phyloP scores from a whole-genome alignment of 2,329 filamentous ascomycete genomes.

The Sporothrix brunneoviolacea region DNA sequence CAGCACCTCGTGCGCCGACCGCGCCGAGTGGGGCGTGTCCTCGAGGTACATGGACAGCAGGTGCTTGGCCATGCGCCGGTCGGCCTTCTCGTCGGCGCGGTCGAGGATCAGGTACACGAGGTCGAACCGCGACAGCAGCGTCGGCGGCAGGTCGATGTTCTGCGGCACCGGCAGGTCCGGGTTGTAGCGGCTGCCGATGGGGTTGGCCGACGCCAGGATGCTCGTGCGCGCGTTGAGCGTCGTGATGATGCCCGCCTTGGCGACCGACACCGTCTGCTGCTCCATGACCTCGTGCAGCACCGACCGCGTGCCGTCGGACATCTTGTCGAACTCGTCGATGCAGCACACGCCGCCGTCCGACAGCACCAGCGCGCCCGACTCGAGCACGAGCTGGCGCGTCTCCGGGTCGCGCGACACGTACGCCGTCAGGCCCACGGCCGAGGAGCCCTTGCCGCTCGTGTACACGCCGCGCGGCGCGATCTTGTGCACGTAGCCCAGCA shows the following conservation, averaged over 20 bases:
- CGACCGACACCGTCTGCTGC: slow-evolving; percentile 77
- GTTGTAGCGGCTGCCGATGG: slow-evolving; percentile 97
- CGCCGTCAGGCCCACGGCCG: slow-evolving; percentile 73
- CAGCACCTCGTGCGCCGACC: slow-evolving; percentile 67
- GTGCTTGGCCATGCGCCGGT: slow-evolving; percentile 85
- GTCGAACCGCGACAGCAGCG: slow-evolving; percentile 90
- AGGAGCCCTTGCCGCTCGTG: slow-evolving; percentile 75
- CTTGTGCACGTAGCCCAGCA: slow-evolving; percentile 92
- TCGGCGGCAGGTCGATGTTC: slow-evolving; percentile 95
- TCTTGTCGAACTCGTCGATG: slow-evolving; percentile 82
- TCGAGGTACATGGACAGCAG: slow-evolving; percentile 95
- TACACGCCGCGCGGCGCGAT: slow-evolving; percentile 86
- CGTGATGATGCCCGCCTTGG: slow-evolving; percentile 91
- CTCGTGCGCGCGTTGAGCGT: slow-evolving; percentile 93
- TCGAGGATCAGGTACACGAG: slow-evolving; percentile 95
- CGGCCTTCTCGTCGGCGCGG: slow-evolving; percentile 81
- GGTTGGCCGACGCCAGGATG: slow-evolving; percentile 94
- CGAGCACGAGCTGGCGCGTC: slow-evolving; percentile 70
- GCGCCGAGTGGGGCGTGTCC: slow-evolving; percentile 81
- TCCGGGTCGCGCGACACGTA: slow-evolving; percentile 77
- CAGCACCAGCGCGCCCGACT: slow-evolving; percentile 71
- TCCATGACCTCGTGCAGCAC: slow-evolving; percentile 87
- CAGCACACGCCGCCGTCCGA: slow-evolving; percentile 79
- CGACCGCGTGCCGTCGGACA: slow-evolving; percentile 71
- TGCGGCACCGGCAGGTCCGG: slow-evolving; percentile 91